A percentile compares a stretch with the other conserved stretches of the same genome.
Conservation (phyloP, 2,329 filamentous ascomycete species). For the Monilinia laxa region DNA sequence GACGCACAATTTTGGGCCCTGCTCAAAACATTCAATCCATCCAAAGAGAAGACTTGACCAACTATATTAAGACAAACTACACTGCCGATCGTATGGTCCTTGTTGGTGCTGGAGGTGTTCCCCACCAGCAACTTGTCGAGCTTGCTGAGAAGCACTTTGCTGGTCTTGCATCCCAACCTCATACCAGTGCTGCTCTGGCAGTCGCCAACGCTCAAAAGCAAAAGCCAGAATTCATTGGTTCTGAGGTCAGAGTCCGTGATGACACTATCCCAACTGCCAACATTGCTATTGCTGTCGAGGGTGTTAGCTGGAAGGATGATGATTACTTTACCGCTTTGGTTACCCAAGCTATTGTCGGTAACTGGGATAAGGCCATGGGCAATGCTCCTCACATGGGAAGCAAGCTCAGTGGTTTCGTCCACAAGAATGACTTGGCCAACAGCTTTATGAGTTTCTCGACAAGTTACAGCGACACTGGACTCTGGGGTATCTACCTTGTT, state of each 20-base stretch:
- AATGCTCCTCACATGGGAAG: slow-evolving; percentile 96
- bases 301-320: slow-evolving; percentile 98
- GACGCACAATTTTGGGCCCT: slow-evolving; percentile 95
- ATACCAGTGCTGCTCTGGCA: slow-evolving; percentile 69
- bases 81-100: slow-evolving; percentile 99
- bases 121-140: slow-evolving; percentile 90
- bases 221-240: slow-evolving; percentile 93
- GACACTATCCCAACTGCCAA: slow-evolving; percentile 95
- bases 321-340: slow-evolving; percentile 99
- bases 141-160: slow-evolving; percentile 96
- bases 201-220: slow-evolving; percentile 70
- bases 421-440: slow-evolving; percentile 94
- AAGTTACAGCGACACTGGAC: slow-evolving; percentile 98
- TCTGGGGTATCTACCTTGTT: slow-evolving; percentile 99
- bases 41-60: slow-evolving; percentile 81
- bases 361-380: slow-evolving; percentile 99
- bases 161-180: slow-evolving; percentile 70
- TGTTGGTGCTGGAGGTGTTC: slow-evolving; percentile 89
- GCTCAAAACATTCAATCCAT: slow-evolving; percentile 98
- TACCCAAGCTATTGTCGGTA: slow-evolving; percentile 96
- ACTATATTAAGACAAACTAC: slow-evolving; percentile 99
- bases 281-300: slow-evolving; percentile 97
- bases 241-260: slow-evolving; percentile 91
- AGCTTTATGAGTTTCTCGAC: slow-evolving; percentile 99
- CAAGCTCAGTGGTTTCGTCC: slow-evolving; percentile 94